Evolutionary conservation across 768 basidiomycete genomes (phyloP).

Genomic region (Pisolithus orientalis): DNA sequence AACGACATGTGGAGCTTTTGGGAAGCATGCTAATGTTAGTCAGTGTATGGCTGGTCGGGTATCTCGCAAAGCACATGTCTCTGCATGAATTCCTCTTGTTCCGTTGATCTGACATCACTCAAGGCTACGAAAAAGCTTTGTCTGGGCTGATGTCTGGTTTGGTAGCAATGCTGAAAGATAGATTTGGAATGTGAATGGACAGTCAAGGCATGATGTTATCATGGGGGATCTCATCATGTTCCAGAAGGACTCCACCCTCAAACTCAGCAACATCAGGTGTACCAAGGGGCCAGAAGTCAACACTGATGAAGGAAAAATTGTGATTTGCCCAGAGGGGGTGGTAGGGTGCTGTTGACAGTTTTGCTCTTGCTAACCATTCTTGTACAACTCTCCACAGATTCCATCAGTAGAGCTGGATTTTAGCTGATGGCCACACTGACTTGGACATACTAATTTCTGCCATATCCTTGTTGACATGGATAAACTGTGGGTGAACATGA

Average conservation of each 20-base stretch:
- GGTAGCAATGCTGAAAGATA: no score
- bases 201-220: not conserved
- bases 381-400: conserved; percentile 3
- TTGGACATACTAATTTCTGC: conserved; percentile 8
- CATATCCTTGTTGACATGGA: conserved; percentile 10
- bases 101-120: no score
- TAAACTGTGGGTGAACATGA: conserved; percentile 1
- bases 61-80: no score
- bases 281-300: not conserved
- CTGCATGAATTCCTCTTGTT: no score
- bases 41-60: no score
- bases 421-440: conserved; percentile 1
- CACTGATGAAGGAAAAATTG: conserved; percentile 4
- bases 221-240: not conserved
- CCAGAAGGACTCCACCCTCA: not conserved
- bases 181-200: no score
- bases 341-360: conserved; percentile 8
- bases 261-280: not conserved
- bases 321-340: not conserved
- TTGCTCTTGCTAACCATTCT: conserved; percentile 1
- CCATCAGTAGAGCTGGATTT: conserved; percentile 11
- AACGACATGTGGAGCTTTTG: no score
- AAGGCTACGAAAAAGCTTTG: no score
- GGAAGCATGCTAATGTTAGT: no score
- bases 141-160: no score